Evolutionary conservation across 805 yeast species (phyloP).

Genomic region (Myxozyma neotropica): DNA sequence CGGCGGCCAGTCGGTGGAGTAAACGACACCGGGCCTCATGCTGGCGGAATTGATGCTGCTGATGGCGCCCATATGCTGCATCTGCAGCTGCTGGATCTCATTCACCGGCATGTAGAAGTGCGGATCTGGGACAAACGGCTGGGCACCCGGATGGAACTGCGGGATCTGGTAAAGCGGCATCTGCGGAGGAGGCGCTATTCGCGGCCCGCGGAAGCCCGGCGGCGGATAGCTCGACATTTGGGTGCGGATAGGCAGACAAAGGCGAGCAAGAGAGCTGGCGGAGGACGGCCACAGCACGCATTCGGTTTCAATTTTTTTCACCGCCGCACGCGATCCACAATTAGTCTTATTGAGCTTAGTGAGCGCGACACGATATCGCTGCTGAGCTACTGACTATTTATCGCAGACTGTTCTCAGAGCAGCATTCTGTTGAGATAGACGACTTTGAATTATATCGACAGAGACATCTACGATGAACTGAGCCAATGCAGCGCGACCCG

Average conservation of each 20-base stretch:
- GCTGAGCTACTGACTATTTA: too few relatives aligned
- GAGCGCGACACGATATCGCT: too few relatives aligned
- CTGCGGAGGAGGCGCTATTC: background rate
- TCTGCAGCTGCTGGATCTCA: background rate
- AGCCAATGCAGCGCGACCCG: conserved; percentile 15
- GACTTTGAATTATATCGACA: too few relatives aligned
- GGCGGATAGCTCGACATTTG: conserved; percentile 10
- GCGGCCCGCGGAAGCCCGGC: conserved; percentile 2
- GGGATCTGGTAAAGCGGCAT: background rate
- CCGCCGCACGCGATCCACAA: background rate
- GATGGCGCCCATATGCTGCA: background rate
- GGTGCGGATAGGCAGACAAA: background rate
- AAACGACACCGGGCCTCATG: too few relatives aligned
- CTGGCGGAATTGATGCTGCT: too few relatives aligned
- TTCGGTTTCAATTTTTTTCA: background rate
- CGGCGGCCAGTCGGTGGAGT: too few relatives aligned
- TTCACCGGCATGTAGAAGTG: background rate
- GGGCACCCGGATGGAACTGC: conserved; percentile 1
- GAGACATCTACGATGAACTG: too few relatives aligned
- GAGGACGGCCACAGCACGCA: background rate
- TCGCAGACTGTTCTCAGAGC: too few relatives aligned
- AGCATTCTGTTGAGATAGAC: too few relatives aligned
- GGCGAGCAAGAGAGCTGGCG: background rate
- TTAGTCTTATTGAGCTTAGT: background rate
- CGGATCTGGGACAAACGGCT: background rate